These are phyloP conservation scores for Gymnopus androsaceus DNA, from an alignment of 1,284 basidiomycete genomes.

Conservation along the genomic window DNA sequence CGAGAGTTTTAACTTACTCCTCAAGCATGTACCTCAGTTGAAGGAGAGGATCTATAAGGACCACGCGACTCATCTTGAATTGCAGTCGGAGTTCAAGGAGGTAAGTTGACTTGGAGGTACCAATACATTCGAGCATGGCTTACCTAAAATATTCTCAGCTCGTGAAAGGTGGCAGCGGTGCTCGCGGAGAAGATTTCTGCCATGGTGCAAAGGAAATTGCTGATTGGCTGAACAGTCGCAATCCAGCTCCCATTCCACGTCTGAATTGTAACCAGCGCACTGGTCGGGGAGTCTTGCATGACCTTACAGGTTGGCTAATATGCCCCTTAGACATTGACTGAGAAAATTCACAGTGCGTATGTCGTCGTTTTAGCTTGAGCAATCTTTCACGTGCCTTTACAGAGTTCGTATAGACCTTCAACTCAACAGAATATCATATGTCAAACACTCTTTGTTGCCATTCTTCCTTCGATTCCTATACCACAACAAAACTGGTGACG, in stretches of 20 bases:
- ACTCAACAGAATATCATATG: constrained; percentile 12
- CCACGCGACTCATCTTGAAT: not conserved
- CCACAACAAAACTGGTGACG: constrained; percentile 15
- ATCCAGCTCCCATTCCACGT: constrained; percentile 9
- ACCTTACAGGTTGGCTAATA: constrained; percentile 27
- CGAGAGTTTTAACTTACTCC: not conserved
- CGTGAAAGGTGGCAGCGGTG: constrained; percentile 8
- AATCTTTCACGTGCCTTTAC: not conserved
- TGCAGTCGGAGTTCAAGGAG: not conserved
- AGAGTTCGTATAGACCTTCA: constrained; percentile 9
- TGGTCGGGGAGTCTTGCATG: constrained; percentile 27
- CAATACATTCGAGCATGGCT: not conserved
- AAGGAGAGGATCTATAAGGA: not conserved
- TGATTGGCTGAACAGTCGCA: constrained; percentile 23
- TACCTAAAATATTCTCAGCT: not conserved
- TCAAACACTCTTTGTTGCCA: constrained; percentile 16
- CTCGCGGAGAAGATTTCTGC: constrained; percentile 24
- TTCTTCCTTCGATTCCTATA: constrained; percentile 24
- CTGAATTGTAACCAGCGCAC: constrained; percentile 11
- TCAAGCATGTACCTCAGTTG: not conserved
- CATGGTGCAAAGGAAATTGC: constrained; percentile 18
- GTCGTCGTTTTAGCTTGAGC: not conserved
- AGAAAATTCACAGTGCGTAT: constrained; percentile 23
- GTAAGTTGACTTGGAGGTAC: not conserved
- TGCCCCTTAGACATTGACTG: constrained; percentile 31